phyloP scores from a whole-genome alignment of 2,329 filamentous ascomycete genomes.

The Chrysoporthe puriensis region DNA sequence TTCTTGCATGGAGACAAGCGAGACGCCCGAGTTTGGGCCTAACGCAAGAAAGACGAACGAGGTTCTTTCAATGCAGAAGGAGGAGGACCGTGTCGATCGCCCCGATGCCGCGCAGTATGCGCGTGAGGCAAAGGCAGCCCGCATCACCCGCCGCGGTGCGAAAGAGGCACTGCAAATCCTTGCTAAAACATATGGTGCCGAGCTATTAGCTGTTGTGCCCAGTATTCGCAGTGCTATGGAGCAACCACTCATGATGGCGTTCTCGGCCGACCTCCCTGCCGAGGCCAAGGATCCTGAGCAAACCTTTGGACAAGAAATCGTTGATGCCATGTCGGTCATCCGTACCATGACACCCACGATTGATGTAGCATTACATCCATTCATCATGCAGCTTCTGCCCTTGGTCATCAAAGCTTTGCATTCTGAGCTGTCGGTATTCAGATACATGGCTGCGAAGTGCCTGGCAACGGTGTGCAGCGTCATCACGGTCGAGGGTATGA shows the following conservation, averaged over 20 bases:
- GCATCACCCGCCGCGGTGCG: conserved; percentile 88
- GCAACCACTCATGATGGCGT: conserved; percentile 74
- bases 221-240: conserved; percentile 83
- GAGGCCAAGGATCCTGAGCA: conserved; percentile 75
- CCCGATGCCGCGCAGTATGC: conserved; percentile 90
- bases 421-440: conserved; percentile 85
- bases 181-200: conserved; percentile 74
- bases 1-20: conserved; percentile 95
- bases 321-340: conserved; percentile 91
- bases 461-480: conserved; percentile 97
- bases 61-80: conserved; percentile 93
- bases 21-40: conserved; percentile 91
- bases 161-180: conserved; percentile 93
- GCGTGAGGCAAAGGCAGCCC: conserved; percentile 82
- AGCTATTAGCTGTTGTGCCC: conserved; percentile 81
- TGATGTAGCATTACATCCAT: conserved; percentile 72
- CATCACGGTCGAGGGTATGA: conserved; percentile 94
- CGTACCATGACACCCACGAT: conserved; percentile 93
- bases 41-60: conserved; percentile 78
- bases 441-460: conserved; percentile 96
- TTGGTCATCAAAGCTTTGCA: conserved; percentile 86
- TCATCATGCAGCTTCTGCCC: conserved; percentile 82
- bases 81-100: conserved; percentile 93
- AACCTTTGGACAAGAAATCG: conserved; percentile 84
- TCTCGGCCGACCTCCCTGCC: conserved; percentile 70